Base-by-base conservation (phyloP, 768 basidiomycete genomes). In the Xerocomus spinulosus region DNA sequence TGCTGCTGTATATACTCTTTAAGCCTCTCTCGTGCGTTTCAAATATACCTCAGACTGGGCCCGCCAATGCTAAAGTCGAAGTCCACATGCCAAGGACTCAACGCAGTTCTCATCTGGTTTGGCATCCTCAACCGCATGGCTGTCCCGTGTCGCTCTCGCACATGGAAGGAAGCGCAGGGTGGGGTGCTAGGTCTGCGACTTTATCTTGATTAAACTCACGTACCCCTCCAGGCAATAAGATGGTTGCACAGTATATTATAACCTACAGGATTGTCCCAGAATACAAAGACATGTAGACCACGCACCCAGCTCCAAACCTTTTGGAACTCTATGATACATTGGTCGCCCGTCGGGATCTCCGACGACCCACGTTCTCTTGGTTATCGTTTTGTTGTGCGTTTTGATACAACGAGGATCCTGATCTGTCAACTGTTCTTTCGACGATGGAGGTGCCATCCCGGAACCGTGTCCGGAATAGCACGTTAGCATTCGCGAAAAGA, bases 401-500 rank as follows among this genome's bases (percentile, higher is more conserved):
- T 10, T 51, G 56, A 43, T 76, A 76, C 46, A 76, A 25, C 10
- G 61, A 53, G 6, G 82, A 83, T 21, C 67, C 68, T n/a, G 81
- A 80, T 53, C 85, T 69, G 55, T 85, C 79, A 9, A 74, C 82
- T 0, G 87, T 89, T 44, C 87, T 74, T 63, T 95, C 90, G 21
- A 95, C 92, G 44, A 95, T 76, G 20, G 85, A 89, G 5, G 93
- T 98, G 3, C 94, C 95, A 60, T 99, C 93, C 25, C 91, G 77
- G 75, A 98, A 97, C 44, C 88, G 80, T 13, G 94, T 87, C 28
- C 85, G 79, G 77, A 98, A 99, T 26, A 97, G 73, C 12, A 93
- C 94, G 59, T 99, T 98, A 32, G 95, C 96, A 57, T 98, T 97
- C 9, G 92, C 92, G 71, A 98, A 98, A 37, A 97, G 74, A 5